Evolutionary conservation across 2,329 filamentous ascomycete genomes (phyloP), one percentile per base, ranked within the genome.

Genomic region (Penicillium sp.): DNA sequence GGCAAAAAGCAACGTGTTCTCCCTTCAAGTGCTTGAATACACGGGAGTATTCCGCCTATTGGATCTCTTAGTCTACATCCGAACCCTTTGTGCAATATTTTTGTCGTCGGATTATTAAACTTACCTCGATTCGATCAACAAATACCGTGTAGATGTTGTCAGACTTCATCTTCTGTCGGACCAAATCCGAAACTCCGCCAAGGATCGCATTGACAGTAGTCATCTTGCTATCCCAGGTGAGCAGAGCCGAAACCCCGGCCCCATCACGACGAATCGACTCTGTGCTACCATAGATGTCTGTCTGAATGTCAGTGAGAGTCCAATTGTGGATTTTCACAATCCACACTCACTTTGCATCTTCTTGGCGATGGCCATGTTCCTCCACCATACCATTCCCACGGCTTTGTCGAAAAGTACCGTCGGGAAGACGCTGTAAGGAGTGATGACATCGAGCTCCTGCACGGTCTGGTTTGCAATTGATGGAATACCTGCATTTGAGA

Each of bases 171-270:
- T 61, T 65, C 37, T 68, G 51, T 4, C 70, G 62, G 4, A 71
- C 70, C 24, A 72, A 56, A 37, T 71, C 65, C 9, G 57, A 54
- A 0, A 71, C 68, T 0, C 71, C 71, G 1, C 69, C 70, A 4
- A 73, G 53, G 0, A 73, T 56, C 0, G 71, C 64, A 13, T 66
- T 58, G 0, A 73, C 69, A 0, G 69, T 74, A 8, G 68, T 68
- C 6, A 73, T 57, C 46, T 74, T 74, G 53, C 70, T 73, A 43
- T 73, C 71, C 71, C 72, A 74, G 1, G 68, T 71, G 3, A 73
- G 58, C 4, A 73, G 64, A 1, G 68, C 66, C 1, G 69, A 71
- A 13, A 71, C 65, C 0, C 62, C 59, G 9, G 66, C 61, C 8
- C 72, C 71, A 43, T 74, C 70, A 1, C 70, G 52, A 12, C 67